phyloP scores from a whole-genome alignment of 805 yeast species.

The Ogataea pilisensis region DNA sequence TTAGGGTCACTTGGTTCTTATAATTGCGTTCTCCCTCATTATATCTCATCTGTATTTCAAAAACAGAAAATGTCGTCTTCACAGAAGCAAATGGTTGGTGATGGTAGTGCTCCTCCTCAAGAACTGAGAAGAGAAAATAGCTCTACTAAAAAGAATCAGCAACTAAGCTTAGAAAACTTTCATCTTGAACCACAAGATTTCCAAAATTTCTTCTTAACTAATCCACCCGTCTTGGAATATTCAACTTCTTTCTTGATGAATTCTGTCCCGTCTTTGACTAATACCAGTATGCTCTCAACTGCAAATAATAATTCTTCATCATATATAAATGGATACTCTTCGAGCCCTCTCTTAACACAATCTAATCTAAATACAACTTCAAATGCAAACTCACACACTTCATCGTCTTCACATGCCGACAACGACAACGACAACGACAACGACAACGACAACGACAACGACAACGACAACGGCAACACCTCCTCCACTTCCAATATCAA shows the following conservation, averaged over 20 bases:
- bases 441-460: no score
- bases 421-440: no score
- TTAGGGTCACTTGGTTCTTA: no score
- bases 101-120: no score
- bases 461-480: no score
- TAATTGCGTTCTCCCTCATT: no score
- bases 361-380: not conserved
- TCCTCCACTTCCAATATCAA: not conserved
- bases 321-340: not conserved
- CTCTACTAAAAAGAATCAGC: not conserved
- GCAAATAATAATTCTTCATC: no score
- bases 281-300: no score
- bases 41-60: no score
- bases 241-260: conserved; percentile 12
- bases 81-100: not conserved
- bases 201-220: conserved; percentile 32
- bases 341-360: no score
- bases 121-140: not conserved
- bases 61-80: not conserved
- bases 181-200: conserved; percentile 34
- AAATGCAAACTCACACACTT: no score
- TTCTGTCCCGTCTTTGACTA: not conserved
- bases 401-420: no score
- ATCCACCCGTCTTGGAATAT: conserved; percentile 34
- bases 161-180: conserved; percentile 22